Evolutionary conservation across 352 stramenopile genomes (phyloP).

Genomic region (Plasmopara viticola): DNA sequence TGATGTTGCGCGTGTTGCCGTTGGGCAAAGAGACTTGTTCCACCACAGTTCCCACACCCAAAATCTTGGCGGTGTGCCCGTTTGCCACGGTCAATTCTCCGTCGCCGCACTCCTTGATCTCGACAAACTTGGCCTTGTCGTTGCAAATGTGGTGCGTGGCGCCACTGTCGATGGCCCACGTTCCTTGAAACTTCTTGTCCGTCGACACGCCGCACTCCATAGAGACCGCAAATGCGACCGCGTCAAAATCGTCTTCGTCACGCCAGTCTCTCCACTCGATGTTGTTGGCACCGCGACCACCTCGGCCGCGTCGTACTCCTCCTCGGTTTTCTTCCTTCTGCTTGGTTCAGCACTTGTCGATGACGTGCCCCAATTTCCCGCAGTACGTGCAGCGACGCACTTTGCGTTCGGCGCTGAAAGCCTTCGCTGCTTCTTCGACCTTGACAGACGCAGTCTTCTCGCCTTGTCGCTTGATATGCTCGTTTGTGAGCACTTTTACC

Average conservation of each 20-base stretch:
- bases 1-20: too few species aligned
- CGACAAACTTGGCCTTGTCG: neutral
- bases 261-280: too few species aligned
- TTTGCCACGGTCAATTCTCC: neutral
- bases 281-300: neutral
- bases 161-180: neutral
- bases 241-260: neutral
- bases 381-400: too few species aligned
- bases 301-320: neutral
- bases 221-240: neutral
- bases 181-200: neutral
- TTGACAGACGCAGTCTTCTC: neutral
- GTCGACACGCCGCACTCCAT: neutral
- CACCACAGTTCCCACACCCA: neutral
- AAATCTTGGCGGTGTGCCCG: neutral
- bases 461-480: neutral
- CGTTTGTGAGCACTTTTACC: neutral
- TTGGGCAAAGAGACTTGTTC: neutral
- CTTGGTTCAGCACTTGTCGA: neutral
- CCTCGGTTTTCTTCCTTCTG: slow-evolving; percentile 1
- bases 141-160: neutral
- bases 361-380: too few species aligned
- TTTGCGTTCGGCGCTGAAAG: neutral
- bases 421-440: neutral
- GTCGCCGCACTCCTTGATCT: neutral